Percentiles rank a stretch among this genome's conserved stretches.
Conservation (phyloP, 768 basidiomycete genomes). For the Favolaschia claudopus region DNA sequence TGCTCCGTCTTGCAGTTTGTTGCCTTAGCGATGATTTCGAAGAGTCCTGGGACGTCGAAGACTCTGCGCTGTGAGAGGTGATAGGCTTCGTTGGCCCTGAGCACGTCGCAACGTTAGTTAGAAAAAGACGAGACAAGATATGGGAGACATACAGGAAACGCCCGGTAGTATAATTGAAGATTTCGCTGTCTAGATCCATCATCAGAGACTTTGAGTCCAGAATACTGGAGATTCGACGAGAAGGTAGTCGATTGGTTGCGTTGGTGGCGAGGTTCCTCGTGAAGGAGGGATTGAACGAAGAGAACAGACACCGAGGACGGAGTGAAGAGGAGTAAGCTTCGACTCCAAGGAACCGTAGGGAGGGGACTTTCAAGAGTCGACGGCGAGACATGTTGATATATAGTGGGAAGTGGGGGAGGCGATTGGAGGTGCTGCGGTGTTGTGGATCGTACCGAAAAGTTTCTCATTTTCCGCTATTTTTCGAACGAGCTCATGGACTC, state of each 20-base stretch:
- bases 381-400: too few relatives aligned
- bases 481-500: too few relatives aligned
- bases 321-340: too few relatives aligned
- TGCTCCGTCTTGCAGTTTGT: constrained; percentile 38
- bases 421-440: too few relatives aligned
- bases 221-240: constrained; percentile 27
- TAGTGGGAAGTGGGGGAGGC: too few relatives aligned
- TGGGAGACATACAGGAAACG: constrained; percentile 45
- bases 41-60: constrained; percentile 40
- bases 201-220: constrained; percentile 32
- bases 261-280: too few relatives aligned
- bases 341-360: too few relatives aligned
- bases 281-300: too few relatives aligned
- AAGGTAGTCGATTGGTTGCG: constrained; percentile 29
- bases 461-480: too few relatives aligned
- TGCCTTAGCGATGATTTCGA: constrained; percentile 32
- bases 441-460: too few relatives aligned
- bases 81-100: constrained; percentile 43
- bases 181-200: constrained; percentile 32
- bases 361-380: too few relatives aligned
- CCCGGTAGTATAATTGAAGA: constrained; percentile 47
- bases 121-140: constrained; percentile 36
- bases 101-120: constrained; percentile 31
- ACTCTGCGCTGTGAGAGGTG: constrained; percentile 44
- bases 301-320: too few relatives aligned